Conservation (phyloP, 129 eudicot species). For the Ambrosia trifida region DNA sequence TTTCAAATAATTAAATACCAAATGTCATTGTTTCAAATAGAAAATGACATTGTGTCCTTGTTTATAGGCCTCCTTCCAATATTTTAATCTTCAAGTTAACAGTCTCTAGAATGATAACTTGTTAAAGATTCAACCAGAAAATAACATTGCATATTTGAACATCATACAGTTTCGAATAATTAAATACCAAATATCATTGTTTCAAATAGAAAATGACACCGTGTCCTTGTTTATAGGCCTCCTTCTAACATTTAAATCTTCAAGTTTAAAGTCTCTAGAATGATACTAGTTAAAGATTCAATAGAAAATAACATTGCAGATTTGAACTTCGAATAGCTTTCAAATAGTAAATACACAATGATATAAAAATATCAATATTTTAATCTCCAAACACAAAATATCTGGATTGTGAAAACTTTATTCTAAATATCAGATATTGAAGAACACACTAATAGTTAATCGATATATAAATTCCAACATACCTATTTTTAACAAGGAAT, state of each 20-base stretch:
- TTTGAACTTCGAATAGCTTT: conserved; percentile 3
- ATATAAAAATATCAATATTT: background rate
- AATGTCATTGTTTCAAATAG: too few relatives aligned
- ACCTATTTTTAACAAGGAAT: conserved; percentile 81
- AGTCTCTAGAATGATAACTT: too few relatives aligned
- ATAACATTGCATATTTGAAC: too few relatives aligned
- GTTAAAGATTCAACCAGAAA: too few relatives aligned
- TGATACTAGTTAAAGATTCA: background rate
- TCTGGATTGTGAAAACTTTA: background rate
- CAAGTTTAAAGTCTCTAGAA: background rate
- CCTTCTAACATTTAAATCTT: background rate
- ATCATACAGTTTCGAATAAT: too few relatives aligned
- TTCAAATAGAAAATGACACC: too few relatives aligned
- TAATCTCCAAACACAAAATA: conserved; percentile 8
- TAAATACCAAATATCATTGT: too few relatives aligned
- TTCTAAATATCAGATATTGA: conserved; percentile 2
- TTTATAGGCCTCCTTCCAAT: too few relatives aligned
- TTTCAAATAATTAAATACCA: too few relatives aligned
- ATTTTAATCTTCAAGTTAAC: background rate
- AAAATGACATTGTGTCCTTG: too few relatives aligned
- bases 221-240: too few relatives aligned
- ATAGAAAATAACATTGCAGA: conserved; percentile 6
- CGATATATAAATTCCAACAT: background rate
- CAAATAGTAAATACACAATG: background rate
- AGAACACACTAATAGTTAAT: background rate